phyloP scores from a whole-genome alignment of 2,329 filamentous ascomycete species.

The Colletotrichum chlorophyti region DNA sequence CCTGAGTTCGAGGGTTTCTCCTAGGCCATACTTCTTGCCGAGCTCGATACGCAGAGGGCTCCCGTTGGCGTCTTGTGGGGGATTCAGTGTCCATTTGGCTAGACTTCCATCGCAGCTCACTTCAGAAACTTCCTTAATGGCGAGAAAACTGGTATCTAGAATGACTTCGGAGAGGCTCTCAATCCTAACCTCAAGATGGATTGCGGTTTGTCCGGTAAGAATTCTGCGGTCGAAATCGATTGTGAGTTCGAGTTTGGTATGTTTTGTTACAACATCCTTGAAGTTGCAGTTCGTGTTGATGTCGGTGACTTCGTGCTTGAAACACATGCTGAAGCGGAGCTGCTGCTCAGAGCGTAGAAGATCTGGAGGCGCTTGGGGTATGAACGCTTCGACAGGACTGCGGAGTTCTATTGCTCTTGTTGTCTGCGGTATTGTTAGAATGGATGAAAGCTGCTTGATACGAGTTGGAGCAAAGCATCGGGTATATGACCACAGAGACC shows the following conservation, averaged over 20 bases:
- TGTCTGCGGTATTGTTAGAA: not conserved
- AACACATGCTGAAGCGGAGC: not conserved
- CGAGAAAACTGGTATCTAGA: not conserved
- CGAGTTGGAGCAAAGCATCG: too few relatives aligned
- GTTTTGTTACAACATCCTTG: slow-evolving; percentile 81
- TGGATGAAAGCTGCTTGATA: not conserved
- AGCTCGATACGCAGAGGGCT: not conserved
- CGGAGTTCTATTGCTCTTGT: not conserved
- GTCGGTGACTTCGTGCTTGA: slow-evolving; percentile 60
- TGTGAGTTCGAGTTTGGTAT: slow-evolving; percentile 80
- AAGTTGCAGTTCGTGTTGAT: slow-evolving; percentile 94
- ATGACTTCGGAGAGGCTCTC: not conserved
- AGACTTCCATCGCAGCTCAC: not conserved
- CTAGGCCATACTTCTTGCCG: not conserved
- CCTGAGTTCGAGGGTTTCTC: not conserved
- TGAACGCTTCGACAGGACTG: too few relatives aligned
- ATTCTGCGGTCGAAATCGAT: slow-evolving; percentile 83
- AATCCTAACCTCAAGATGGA: slow-evolving; percentile 65
- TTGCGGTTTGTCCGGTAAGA: slow-evolving; percentile 69
- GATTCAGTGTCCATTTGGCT: not conserved
- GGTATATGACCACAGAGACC: too few relatives aligned
- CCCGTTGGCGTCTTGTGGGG: not conserved
- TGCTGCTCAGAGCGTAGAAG: too few relatives aligned
- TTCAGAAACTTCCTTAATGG: not conserved
- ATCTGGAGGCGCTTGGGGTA: too few relatives aligned